Evolutionary conservation across 805 yeast genomes (phyloP).

Genomic region (Suhomyces emberorum): DNA sequence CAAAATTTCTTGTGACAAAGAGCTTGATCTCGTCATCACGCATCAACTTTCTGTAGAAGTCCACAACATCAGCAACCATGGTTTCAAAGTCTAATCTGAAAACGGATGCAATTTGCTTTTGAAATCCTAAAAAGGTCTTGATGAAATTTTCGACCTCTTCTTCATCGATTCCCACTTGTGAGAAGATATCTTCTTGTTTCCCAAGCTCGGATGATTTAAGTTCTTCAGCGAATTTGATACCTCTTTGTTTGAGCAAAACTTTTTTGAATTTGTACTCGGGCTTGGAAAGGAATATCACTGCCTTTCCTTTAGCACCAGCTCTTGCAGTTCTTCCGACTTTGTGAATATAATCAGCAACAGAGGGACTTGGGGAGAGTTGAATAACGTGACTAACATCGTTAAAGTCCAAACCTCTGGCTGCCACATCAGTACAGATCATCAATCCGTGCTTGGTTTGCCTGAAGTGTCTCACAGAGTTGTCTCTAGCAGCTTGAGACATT

Average conservation of each 20-base stretch:
- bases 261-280: constrained; percentile 56
- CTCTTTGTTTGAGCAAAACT: constrained; percentile 46
- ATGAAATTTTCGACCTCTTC: constrained; percentile 24
- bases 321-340: constrained; percentile 96
- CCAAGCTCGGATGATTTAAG: constrained; percentile 37
- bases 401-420: constrained; percentile 96
- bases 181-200: constrained; percentile 24
- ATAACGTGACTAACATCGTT: constrained; percentile 81
- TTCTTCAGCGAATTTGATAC: constrained; percentile 50
- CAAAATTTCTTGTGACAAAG: constrained; percentile 7
- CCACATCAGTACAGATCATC: constrained; percentile 85
- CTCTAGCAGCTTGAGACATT: constrained; percentile 66
- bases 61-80: constrained; percentile 29
- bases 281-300: constrained; percentile 56
- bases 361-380: constrained; percentile 76
- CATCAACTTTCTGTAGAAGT: constrained; percentile 21
- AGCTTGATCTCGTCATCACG: constrained; percentile 18
- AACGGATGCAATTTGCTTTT: constrained; percentile 20
- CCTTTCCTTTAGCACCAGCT: constrained; percentile 77
- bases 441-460: constrained; percentile 49
- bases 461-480: constrained; percentile 53
- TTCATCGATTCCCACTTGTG: constrained; percentile 14
- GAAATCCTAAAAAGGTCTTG: constrained; percentile 25
- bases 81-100: constrained; percentile 21
- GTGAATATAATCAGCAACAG: constrained; percentile 79